phyloP scores from a whole-genome alignment of 1,139 yeast genomes.

The Debaryomycetaceae sp. region DNA sequence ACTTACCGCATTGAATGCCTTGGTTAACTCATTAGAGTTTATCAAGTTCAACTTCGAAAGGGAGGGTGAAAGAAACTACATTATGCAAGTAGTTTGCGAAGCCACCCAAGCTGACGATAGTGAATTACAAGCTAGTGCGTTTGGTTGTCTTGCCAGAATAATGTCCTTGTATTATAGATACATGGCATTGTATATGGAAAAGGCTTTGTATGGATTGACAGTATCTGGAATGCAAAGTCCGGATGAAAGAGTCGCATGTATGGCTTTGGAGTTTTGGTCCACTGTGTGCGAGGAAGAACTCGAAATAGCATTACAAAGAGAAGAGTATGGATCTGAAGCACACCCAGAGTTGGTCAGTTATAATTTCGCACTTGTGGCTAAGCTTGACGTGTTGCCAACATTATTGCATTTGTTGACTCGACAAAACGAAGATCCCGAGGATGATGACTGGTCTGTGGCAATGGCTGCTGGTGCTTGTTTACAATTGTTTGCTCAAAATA shows the following conservation, averaged over 20 bases:
- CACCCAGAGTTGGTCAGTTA: slow-evolving; percentile 42
- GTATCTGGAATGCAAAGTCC: slow-evolving; percentile 86
- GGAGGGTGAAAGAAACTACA: slow-evolving; percentile 93
- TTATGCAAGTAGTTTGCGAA: slow-evolving; percentile 98
- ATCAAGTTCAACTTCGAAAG: slow-evolving; percentile 83
- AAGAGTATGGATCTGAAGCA: slow-evolving; percentile 46
- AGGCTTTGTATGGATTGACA: slow-evolving; percentile 87
- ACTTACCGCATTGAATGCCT: slow-evolving; percentile 86
- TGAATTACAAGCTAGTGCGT: slow-evolving; percentile 89
- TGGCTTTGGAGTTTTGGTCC: slow-evolving; percentile 99
- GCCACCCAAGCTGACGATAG: slow-evolving; percentile 87
- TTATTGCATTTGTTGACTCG: slow-evolving; percentile 73
- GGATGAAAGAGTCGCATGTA: slow-evolving; percentile 88
- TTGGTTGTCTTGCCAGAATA: slow-evolving; percentile 90
- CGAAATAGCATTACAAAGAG: slow-evolving; percentile 67
- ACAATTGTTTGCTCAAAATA: slow-evolving; percentile 87
- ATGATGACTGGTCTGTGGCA: slow-evolving; percentile 95
- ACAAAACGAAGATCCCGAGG: slow-evolving; percentile 89
- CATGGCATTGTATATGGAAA: slow-evolving; percentile 96
- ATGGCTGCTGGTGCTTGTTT: slow-evolving; percentile 99
- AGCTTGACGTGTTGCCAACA: slow-evolving; percentile 84
- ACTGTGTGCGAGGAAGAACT: slow-evolving; percentile 96
- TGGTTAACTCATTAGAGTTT: slow-evolving; percentile 87
- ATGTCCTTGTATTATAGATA: slow-evolving; percentile 85
- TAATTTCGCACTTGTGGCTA: slow-evolving; percentile 82